Conservation (phyloP, 108 stramenopile genomes). For the Nitzschia putrida region DNA sequence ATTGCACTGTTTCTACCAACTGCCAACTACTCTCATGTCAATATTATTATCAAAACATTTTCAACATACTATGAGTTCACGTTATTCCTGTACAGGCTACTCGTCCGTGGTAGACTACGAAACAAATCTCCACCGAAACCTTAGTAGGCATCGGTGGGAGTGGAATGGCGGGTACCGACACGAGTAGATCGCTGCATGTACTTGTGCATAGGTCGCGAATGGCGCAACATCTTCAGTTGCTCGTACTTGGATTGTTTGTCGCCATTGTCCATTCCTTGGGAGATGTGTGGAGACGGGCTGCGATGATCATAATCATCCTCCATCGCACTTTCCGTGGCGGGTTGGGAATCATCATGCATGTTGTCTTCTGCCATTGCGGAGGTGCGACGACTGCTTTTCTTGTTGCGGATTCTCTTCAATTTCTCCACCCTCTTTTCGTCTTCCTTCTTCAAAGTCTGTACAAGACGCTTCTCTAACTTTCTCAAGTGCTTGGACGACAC, state of each 20-base stretch:
- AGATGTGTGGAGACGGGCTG: neutral
- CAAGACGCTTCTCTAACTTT: constrained; percentile 29
- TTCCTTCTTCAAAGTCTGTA: constrained; percentile 19
- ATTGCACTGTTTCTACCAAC: no score
- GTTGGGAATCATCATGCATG: neutral
- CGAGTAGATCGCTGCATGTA: constrained; percentile 19
- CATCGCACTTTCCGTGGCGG: neutral
- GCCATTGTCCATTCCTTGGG: constrained; percentile 1
- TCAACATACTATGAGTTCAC: no score
- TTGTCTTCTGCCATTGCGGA: neutral
- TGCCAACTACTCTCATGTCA: no score
- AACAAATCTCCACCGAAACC: no score
- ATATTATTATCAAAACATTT: no score
- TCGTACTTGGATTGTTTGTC: constrained; percentile 10
- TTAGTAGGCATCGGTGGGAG: constrained; percentile 16
- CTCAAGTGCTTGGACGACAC: constrained; percentile 20
- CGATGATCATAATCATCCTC: neutral
- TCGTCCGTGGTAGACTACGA: no score
- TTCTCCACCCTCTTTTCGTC: constrained; percentile 39
- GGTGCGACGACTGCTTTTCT: neutral
- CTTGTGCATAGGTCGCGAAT: constrained; percentile 16
- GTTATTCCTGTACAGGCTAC: no score
- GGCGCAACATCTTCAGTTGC: constrained; percentile 13
- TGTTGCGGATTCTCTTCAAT: constrained; percentile 24
- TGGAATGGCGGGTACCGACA: neutral